Evolutionary conservation across 768 basidiomycete genomes (phyloP), one percentile per base, ranked within the genome.

Genomic region (Leccinum obscurum): DNA sequence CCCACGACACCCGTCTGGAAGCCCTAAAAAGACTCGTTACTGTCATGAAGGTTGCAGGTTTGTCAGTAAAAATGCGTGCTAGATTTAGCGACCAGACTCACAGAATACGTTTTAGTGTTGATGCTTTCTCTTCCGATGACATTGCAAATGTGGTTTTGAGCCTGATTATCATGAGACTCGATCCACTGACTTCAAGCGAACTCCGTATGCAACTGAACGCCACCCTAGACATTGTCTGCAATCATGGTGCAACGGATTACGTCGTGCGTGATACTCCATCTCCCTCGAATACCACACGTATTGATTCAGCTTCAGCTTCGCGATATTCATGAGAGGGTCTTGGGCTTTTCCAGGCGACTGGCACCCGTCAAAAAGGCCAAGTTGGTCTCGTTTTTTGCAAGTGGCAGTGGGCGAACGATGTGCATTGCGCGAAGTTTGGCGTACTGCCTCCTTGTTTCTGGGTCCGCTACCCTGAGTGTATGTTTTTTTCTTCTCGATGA

Each of bases 351-450:
- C 8, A 72, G 62, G 15, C 67, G 69, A 13, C 71, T 86, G 52
- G 70, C 76, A 10, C 77, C 84, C 10, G 62, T 76, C 53, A 85
- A 86, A 64, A 83, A 85, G 67, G 77, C 79, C 2, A 75, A 75
- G 51, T 64, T 87, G 6, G 54, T 88, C 17, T 78, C 80, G 4
- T 73, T 85, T 54, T 75, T 92, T 22, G 78, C 79, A 8, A 76
- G 76, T 54, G 84, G 84, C 13, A 79, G 82, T 30, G 77, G 77
- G 11, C 78, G 77, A 22, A 77, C 82, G 39, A 76, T 76, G 53
- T 81, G 83, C 14, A 82, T 92, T 51, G 84, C 85, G 17, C 80
- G 83, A 53, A 81, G 79, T 70, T 70, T 89, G 32, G 86, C 88
- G 1, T 77, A 85, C 59, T 71, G 76, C 9, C 20, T 64, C n/a